phyloP scores from a whole-genome alignment of 2,329 filamentous ascomycete genomes.

The Microcera coccophila region DNA sequence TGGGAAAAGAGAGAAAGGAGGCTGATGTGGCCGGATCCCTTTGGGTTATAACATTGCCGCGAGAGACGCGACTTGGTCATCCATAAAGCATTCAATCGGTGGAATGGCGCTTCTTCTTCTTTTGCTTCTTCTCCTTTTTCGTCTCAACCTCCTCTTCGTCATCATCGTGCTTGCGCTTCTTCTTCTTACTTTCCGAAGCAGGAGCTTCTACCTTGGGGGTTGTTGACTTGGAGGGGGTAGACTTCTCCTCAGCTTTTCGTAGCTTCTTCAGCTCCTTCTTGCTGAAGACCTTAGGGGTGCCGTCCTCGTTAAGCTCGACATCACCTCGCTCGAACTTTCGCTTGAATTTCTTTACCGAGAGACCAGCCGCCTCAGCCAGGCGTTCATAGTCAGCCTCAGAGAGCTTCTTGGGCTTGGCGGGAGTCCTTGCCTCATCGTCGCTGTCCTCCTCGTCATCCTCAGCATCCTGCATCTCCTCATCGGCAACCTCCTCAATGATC shows the following conservation, averaged over 20 bases:
- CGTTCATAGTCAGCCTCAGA: constrained; percentile 55
- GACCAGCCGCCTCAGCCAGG: constrained; percentile 61
- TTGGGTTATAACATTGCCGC: constrained; percentile 15
- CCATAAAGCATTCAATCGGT: constrained; percentile 21
- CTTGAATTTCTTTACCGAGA: constrained; percentile 73
- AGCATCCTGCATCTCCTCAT: constrained; percentile 44
- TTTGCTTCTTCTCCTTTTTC: constrained; percentile 58
- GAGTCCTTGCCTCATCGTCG: constrained; percentile 31
- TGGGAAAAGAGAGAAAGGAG: not conserved
- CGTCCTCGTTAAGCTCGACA: constrained; percentile 62
- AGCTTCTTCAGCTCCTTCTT: constrained; percentile 76
- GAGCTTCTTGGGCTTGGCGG: constrained; percentile 41
- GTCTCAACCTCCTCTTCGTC: constrained; percentile 59
- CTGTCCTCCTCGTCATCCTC: constrained; percentile 38
- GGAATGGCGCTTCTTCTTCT: constrained; percentile 46
- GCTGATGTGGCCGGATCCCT: not conserved
- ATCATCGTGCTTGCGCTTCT: constrained; percentile 70
- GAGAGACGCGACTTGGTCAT: constrained; percentile 13
- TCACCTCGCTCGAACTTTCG: constrained; percentile 74
- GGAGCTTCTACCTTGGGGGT: constrained; percentile 34
- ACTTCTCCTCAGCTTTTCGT: constrained; percentile 56
- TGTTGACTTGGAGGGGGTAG: constrained; percentile 40
- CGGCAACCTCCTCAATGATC: constrained; percentile 39
- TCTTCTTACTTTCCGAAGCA: constrained; percentile 43
- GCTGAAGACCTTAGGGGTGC: constrained; percentile 63